A percentile compares a stretch with the other conserved stretches of the same genome.
phyloP scores from a whole-genome alignment of 2,329 filamentous ascomycete genomes.

The Fusarium sp. region DNA sequence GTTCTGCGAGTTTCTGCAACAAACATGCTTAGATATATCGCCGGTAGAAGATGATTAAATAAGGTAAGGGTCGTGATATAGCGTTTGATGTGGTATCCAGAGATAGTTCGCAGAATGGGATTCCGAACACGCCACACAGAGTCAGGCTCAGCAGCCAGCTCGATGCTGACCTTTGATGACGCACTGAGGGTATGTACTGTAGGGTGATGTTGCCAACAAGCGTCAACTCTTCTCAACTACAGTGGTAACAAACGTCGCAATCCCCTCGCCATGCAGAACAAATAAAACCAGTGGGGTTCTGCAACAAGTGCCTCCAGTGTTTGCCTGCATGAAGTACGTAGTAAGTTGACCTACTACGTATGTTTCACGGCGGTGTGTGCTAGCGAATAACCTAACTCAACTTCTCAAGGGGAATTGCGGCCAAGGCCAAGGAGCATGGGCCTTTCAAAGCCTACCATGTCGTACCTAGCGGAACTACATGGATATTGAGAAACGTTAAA shows the following conservation, averaged over 20 bases:
- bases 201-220: constrained; percentile 13
- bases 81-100: constrained; percentile 6
- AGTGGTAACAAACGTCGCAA: constrained; percentile 6
- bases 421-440: constrained; percentile 7
- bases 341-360: background rate
- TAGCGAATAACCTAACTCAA: constrained; percentile 10
- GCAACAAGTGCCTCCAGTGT: constrained; percentile 9
- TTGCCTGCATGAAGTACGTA: constrained; percentile 19
- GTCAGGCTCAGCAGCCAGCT: constrained; percentile 4
- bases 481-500: constrained; percentile 11
- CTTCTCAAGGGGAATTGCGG: constrained; percentile 23
- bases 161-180: constrained; percentile 37
- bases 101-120: constrained; percentile 11
- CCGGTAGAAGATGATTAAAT: background rate
- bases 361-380: constrained; percentile 37
- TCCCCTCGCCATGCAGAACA: constrained; percentile 3
- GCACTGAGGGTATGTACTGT: constrained; percentile 6
- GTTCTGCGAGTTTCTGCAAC: background rate
- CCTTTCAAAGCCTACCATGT: no score
- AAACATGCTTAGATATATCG: background rate
- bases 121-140: constrained; percentile 37
- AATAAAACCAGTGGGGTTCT: background rate
- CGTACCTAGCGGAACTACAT: constrained; percentile 2
- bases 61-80: constrained; percentile 1
- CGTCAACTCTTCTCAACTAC: background rate